These are phyloP conservation scores for Barnettozyma vustinii DNA, from an alignment of 805 yeast species.

Conservation along the genomic window DNA sequence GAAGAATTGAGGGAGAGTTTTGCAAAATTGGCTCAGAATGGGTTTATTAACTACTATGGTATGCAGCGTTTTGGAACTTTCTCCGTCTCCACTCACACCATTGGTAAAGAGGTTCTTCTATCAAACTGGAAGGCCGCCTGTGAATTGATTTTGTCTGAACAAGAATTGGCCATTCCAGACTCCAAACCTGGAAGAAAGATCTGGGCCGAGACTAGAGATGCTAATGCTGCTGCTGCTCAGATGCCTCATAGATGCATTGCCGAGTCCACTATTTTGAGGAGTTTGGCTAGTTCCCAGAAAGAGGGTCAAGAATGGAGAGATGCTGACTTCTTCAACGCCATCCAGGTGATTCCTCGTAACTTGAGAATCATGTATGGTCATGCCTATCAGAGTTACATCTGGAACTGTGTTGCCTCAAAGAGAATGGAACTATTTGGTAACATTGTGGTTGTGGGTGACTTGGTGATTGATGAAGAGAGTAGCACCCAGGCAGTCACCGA, in stretches of 20 bases:
- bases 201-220: slow-evolving; percentile 72
- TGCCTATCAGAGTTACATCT: slow-evolving; percentile 92
- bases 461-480: slow-evolving; percentile 44
- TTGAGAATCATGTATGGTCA: slow-evolving; percentile 93
- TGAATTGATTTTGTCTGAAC: slow-evolving; percentile 76
- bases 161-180: slow-evolving; percentile 76
- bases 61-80: slow-evolving; percentile 98
- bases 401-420: slow-evolving; percentile 83
- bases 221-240: slow-evolving; percentile 53
- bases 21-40: slow-evolving; percentile 52
- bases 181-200: slow-evolving; percentile 76
- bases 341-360: slow-evolving; percentile 88
- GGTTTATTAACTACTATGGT: slow-evolving; percentile 94
- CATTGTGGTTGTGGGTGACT: slow-evolving; percentile 72
- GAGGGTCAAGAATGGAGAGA: slow-evolving; percentile 34
- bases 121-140: slow-evolving; percentile 79
- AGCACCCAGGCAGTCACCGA: neutral
- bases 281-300: slow-evolving; percentile 46
- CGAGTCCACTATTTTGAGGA: slow-evolving; percentile 65
- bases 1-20: slow-evolving; percentile 48
- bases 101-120: slow-evolving; percentile 69
- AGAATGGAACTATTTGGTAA: slow-evolving; percentile 70
- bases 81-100: slow-evolving; percentile 81
- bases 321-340: slow-evolving; percentile 66
- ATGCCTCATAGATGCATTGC: slow-evolving; percentile 92